Evolutionary conservation across 169 alveolate species (phyloP).

Genomic region (Plasmodium cynomolgi): DNA sequence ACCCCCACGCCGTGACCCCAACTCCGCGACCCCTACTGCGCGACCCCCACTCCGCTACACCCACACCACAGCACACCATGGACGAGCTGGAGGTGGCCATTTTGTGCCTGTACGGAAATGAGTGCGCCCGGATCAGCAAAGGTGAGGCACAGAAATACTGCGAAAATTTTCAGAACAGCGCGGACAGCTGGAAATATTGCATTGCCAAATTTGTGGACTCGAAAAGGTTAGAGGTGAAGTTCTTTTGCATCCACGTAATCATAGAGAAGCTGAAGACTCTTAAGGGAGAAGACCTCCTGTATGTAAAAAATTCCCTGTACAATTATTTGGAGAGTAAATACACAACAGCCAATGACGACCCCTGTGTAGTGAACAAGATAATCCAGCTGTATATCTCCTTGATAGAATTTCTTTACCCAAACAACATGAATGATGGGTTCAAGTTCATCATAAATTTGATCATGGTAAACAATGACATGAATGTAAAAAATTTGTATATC

Average conservation of each 20-base stretch:
- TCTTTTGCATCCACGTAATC: slow-evolving; percentile 61
- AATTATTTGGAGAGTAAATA: slow-evolving; percentile 49
- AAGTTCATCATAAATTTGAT: slow-evolving; percentile 46
- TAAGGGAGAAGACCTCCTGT: slow-evolving; percentile 45
- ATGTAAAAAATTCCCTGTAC: slow-evolving; percentile 27
- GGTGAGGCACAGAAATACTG: slow-evolving; percentile 64
- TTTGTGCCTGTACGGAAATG: slow-evolving; percentile 66
- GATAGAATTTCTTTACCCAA: slow-evolving; percentile 54
- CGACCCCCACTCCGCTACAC: no score
- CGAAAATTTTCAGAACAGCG: slow-evolving; percentile 46
- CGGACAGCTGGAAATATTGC: slow-evolving; percentile 67
- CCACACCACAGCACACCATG: neutral
- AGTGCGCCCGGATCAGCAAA: slow-evolving; percentile 28
- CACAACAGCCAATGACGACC: slow-evolving; percentile 55
- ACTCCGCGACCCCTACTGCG: no score
- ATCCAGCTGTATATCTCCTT: slow-evolving; percentile 37
- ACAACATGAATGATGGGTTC: slow-evolving; percentile 48
- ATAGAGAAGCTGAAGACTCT: slow-evolving; percentile 18
- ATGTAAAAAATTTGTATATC: slow-evolving; percentile 32
- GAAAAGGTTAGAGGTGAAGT: slow-evolving; percentile 53
- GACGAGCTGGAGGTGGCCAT: slow-evolving; percentile 73
- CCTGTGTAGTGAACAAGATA: slow-evolving; percentile 62
- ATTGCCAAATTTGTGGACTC: slow-evolving; percentile 19
- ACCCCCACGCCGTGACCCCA: no score
- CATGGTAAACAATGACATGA: slow-evolving; percentile 29